phyloP scores from a whole-genome alignment of 2,329 filamentous ascomycete genomes.

The Hansfordia pulvinata region DNA sequence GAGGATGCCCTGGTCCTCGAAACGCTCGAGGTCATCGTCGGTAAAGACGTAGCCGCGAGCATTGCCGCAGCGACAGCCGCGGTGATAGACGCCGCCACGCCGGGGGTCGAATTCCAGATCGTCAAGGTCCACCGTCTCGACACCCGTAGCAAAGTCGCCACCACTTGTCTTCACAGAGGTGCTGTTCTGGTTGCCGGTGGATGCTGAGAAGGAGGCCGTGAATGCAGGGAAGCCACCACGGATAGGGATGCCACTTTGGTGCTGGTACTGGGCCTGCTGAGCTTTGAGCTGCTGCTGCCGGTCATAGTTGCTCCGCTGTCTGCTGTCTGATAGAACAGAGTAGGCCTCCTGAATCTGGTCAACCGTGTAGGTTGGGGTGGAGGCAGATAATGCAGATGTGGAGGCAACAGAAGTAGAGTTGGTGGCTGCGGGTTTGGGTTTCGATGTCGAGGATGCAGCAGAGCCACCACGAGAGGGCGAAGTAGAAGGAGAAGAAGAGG shows the following conservation, averaged over 20 bases:
- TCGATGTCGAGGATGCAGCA: conserved; percentile 1
- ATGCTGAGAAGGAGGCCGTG: no score
- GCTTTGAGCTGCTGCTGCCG: conserved; percentile 6
- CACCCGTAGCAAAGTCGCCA: conserved; percentile 38
- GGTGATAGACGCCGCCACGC: conserved; percentile 34
- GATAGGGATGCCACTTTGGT: conserved; percentile 6
- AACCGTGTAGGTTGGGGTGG: conserved; percentile 29
- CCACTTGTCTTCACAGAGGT: background rate
- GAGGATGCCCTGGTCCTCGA: conserved; percentile 42
- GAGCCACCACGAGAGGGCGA: conserved; percentile 3
- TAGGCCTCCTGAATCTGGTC: conserved; percentile 53
- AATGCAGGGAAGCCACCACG: conserved; percentile 10
- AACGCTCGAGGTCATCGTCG: conserved; percentile 46
- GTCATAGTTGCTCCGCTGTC: conserved; percentile 39
- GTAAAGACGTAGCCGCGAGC: conserved; percentile 42
- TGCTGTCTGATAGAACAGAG: conserved; percentile 36
- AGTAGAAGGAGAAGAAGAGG: background rate
- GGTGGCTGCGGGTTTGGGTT: conserved; percentile 4
- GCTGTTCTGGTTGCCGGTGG: no score
- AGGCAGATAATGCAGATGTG: background rate
- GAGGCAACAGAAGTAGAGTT: conserved; percentile 5
- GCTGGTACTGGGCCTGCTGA: conserved; percentile 8
- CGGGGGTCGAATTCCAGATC: conserved; percentile 41
- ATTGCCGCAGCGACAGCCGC: conserved; percentile 51
- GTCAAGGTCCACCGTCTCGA: conserved; percentile 53